Percentiles rank a stretch among this genome's conserved stretches.
Conservation (phyloP, 495 filamentous ascomycete genomes). For the Parathielavia hyrcaniae region DNA sequence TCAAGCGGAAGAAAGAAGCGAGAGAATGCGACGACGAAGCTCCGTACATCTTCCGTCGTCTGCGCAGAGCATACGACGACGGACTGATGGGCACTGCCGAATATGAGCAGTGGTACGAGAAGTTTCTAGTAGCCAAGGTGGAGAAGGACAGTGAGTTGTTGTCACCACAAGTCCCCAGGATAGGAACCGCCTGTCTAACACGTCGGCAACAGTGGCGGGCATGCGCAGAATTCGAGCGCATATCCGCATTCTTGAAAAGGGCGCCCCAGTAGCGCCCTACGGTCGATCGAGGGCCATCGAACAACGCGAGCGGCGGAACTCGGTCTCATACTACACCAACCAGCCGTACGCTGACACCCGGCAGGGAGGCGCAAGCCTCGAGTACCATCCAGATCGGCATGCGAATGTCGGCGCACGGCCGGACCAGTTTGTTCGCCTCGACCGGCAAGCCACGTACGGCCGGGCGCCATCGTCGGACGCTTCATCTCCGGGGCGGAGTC, state of each 20-base stretch:
- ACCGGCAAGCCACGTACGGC: slow-evolving; percentile 16
- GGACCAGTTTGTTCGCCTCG: slow-evolving; percentile 18
- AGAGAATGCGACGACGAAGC: slow-evolving; percentile 23
- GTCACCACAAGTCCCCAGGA: background rate
- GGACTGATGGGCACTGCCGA: slow-evolving; percentile 15
- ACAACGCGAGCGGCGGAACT: slow-evolving; percentile 9
- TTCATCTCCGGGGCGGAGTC: slow-evolving; percentile 5
- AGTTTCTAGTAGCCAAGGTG: slow-evolving; percentile 24
- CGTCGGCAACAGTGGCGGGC: slow-evolving; percentile 4
- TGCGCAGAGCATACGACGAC: slow-evolving; percentile 21
- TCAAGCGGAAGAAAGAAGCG: slow-evolving; percentile 21
- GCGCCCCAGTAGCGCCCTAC: slow-evolving; percentile 13
- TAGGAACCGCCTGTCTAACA: background rate
- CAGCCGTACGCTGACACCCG: slow-evolving; percentile 1
- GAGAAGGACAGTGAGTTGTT: slow-evolving; percentile 23
- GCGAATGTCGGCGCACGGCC: slow-evolving; percentile 14
- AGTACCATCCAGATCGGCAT: slow-evolving; percentile 13
- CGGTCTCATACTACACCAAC: background rate
- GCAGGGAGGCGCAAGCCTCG: slow-evolving; percentile 8
- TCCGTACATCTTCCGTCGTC: slow-evolving; percentile 22
- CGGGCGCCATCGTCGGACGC: slow-evolving; percentile 9
- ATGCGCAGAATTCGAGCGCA: slow-evolving; percentile 23
- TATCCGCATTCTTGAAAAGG: slow-evolving; percentile 18
- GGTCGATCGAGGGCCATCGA: slow-evolving; percentile 15
- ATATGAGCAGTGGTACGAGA: slow-evolving; percentile 24